Evolutionary conservation across 2,329 filamentous ascomycete species (phyloP), one percentile per base, ranked within the genome.

Genomic region (Allantophomopsis lycopodina): DNA sequence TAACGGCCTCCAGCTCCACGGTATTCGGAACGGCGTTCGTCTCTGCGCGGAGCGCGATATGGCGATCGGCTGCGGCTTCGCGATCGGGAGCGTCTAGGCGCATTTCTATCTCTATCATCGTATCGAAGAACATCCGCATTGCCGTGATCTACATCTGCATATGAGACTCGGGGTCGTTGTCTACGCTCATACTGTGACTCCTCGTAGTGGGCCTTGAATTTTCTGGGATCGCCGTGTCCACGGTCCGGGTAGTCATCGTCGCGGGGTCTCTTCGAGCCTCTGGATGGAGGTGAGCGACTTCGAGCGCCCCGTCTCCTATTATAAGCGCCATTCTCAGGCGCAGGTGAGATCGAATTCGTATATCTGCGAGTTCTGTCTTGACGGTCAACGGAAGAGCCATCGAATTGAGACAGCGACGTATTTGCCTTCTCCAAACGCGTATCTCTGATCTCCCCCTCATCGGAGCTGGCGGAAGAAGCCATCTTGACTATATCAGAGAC

Each of bases 311-410:
- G 62, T 49, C 61, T 52, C 53, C 60, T 65, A 36, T 64, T 60
- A 46, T 58, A 57, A 47, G 60, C 54, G 55, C 64, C 64, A 62
- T 62, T 51, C 49, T 61, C 45, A 50, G 57, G 54, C 50, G 50
- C 48, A 36, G 46, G 34, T 40, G 56, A 57, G 43, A 46, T 50
- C 42, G 56, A 56, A 44, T 48, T 50, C 33, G 58, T 54, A 38
- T 50, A 51, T 44, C 50, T 51, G 40, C 71, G 76, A 65, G 64
- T 71, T 88, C 86, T 94, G 83, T 82, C 74, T 72, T 71, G 77
- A 76, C 81, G 83, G 85, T 94, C 83, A 94, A 94, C 79, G 75
- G 73, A 78, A 75, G 68, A 79, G 80, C 77, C 73, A 73, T 79
- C 76, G 71, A 73, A 65, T 62, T 71, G 72, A 71, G 72, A 69